Evolutionary conservation across 2,329 filamentous ascomycete species (phyloP).

Genomic region (Talaromyces marneffei): DNA sequence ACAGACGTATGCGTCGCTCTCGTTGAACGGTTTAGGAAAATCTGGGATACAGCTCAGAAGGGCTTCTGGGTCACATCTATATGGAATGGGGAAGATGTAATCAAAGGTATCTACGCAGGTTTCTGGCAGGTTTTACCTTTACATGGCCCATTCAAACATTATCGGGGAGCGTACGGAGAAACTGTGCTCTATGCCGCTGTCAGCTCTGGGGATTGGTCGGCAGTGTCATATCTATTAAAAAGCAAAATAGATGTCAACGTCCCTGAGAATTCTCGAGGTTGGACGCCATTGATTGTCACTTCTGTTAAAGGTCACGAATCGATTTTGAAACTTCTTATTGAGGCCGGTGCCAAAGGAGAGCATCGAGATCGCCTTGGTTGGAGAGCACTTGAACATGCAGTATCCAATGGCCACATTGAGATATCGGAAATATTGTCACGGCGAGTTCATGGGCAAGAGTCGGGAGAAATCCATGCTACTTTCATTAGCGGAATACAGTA

Average conservation of each 20-base stretch:
- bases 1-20: background rate
- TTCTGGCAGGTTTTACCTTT: background rate
- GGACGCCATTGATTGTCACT: background rate
- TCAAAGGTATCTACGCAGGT: background rate
- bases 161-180: background rate
- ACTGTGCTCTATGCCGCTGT: background rate
- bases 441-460: background rate
- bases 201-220: background rate
- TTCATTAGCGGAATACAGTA: no score
- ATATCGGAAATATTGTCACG: background rate
- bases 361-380: background rate
- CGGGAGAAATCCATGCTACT: background rate
- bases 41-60: background rate
- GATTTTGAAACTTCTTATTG: background rate
- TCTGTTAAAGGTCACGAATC: background rate
- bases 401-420: background rate
- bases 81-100: background rate
- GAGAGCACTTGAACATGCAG: background rate
- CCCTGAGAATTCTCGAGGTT: background rate
- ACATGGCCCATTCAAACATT: background rate
- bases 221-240: background rate
- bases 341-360: background rate
- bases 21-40: background rate
- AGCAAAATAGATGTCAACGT: background rate
- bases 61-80: background rate